Base-by-base conservation (phyloP, 164 flowering plant species). In the Macadamia tetraphylla region DNA sequence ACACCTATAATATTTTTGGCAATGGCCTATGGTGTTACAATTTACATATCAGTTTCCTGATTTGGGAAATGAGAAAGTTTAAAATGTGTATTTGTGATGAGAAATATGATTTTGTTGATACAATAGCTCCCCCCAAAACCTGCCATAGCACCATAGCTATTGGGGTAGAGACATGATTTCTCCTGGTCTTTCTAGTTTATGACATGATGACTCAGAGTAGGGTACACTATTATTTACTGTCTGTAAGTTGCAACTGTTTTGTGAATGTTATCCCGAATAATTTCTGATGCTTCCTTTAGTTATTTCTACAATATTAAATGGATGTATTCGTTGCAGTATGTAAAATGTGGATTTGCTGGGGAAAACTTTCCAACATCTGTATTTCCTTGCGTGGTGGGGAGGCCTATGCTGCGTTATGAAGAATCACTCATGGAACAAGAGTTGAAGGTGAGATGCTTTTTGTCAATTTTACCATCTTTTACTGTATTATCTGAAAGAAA, bases 301-400 rank as follows among this genome's bases (percentile, higher is more conserved):
- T 35, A 5, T 15, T 9, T 2, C 6, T n/a, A 61, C 31, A 11
- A 30, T 74, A 23, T 58, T 57, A 40, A 11, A 11, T 62, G 62
- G 18, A n/a, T 70, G 48, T 71, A 6, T 42, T 61, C 10, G 29
- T 61, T 85, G 89, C 88, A 95, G 97, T 92, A 95, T 82, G 99
- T 92, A 13, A 95, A 95, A 76, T 95, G 99, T 73, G 99, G 99
- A 31, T 95, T 95, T 79, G 93, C 99, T 6, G 98, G 97, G 18
- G 98, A 95, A 81, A 95, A 95, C 75, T 95, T 92, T 64, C 98
- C 99, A 6, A 87, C 97, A 6, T 95, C 98, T 12, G 99, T 95
- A 23, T 95, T 90, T 62, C 99, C 99, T 35, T 92, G 96, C 72
- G 94, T 90, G 61, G 96, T 92, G 31, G 98, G 99, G 1, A 81